These are phyloP conservation scores for Penicillium sp. DNA, from an alignment of 2,329 filamentous ascomycete genomes.

Conservation along the genomic window DNA sequence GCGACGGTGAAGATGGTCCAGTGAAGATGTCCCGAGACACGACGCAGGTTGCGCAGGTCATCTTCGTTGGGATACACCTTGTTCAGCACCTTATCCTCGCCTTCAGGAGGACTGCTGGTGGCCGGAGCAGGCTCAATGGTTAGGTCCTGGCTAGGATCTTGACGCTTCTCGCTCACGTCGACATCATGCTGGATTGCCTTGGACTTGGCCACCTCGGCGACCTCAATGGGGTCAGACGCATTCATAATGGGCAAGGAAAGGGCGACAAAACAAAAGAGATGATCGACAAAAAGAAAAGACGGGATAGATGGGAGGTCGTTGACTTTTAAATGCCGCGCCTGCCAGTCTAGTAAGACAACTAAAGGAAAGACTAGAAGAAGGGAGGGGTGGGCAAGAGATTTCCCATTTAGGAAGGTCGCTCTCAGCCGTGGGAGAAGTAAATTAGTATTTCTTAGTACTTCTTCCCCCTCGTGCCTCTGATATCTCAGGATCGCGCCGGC, in stretches of 20 bases:
- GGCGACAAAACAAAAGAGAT: neutral
- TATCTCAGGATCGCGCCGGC: constrained; percentile 8
- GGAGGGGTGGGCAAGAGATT: neutral
- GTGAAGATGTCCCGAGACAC: constrained; percentile 57
- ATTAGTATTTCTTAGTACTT: neutral
- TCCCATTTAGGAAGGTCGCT: constrained; percentile 16
- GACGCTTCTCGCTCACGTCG: constrained; percentile 23
- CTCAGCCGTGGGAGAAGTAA: neutral
- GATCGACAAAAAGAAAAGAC: constrained; percentile 3
- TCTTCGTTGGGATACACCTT: constrained; percentile 39
- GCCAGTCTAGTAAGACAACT: neutral
- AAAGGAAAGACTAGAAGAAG: neutral
- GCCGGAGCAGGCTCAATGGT: constrained; percentile 20
- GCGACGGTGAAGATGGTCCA: constrained; percentile 72
- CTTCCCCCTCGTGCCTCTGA: constrained; percentile 2
- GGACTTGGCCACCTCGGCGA: constrained; percentile 35
- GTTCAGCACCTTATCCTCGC: constrained; percentile 14
- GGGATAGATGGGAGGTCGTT: neutral
- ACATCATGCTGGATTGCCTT: constrained; percentile 29
- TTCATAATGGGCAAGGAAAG: constrained; percentile 30
- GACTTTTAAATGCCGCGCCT: constrained; percentile 2
- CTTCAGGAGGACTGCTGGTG: neutral
- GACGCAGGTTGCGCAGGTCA: constrained; percentile 43
- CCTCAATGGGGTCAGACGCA: constrained; percentile 34
- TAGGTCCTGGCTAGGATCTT: constrained; percentile 15